phyloP scores from a whole-genome alignment of 2,329 filamentous ascomycete species.

The Canariomyces notabilis region DNA sequence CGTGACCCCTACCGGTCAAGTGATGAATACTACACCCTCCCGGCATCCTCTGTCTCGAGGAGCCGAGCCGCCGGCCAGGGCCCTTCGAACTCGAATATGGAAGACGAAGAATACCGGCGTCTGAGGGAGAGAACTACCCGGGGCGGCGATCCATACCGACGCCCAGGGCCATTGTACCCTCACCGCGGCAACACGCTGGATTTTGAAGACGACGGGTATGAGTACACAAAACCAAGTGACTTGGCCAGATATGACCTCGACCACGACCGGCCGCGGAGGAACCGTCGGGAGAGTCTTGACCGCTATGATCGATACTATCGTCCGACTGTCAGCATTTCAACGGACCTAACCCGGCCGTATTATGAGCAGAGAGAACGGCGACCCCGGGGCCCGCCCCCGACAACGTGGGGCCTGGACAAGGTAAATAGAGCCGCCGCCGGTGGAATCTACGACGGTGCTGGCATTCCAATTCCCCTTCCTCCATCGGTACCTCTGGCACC shows the following conservation, averaged over 20 bases:
- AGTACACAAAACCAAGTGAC: slow-evolving; percentile 60
- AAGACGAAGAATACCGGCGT: slow-evolving; percentile 48
- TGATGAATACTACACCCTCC: slow-evolving; percentile 53
- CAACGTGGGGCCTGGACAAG: slow-evolving; percentile 66
- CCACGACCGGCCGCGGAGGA: slow-evolving; percentile 39
- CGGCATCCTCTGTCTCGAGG: slow-evolving; percentile 50
- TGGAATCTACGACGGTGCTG: slow-evolving; percentile 43
- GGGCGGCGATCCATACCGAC: slow-evolving; percentile 44
- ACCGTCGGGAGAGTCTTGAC: slow-evolving; percentile 52
- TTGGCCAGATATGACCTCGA: slow-evolving; percentile 58
- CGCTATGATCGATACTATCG: slow-evolving; percentile 54
- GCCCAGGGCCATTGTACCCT: slow-evolving; percentile 43
- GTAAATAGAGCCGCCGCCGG: slow-evolving; percentile 45
- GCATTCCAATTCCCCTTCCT: slow-evolving; percentile 43
- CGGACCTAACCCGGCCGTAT: slow-evolving; percentile 43
- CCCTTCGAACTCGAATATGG: slow-evolving; percentile 45
- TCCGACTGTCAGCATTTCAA: slow-evolving; percentile 48
- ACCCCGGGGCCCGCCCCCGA: slow-evolving; percentile 56
- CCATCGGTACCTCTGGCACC: slow-evolving; percentile 39
- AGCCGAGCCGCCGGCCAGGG: slow-evolving; percentile 40
- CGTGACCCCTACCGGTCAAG: slow-evolving; percentile 49
- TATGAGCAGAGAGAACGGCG: slow-evolving; percentile 31
- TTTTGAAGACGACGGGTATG: slow-evolving; percentile 56
- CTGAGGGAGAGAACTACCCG: slow-evolving; percentile 41
- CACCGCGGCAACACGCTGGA: slow-evolving; percentile 44